A percentile compares a stretch with the other conserved stretches of the same genome.
phyloP scores from a whole-genome alignment of 2,329 filamentous ascomycete genomes.

The Knufia petricola region DNA sequence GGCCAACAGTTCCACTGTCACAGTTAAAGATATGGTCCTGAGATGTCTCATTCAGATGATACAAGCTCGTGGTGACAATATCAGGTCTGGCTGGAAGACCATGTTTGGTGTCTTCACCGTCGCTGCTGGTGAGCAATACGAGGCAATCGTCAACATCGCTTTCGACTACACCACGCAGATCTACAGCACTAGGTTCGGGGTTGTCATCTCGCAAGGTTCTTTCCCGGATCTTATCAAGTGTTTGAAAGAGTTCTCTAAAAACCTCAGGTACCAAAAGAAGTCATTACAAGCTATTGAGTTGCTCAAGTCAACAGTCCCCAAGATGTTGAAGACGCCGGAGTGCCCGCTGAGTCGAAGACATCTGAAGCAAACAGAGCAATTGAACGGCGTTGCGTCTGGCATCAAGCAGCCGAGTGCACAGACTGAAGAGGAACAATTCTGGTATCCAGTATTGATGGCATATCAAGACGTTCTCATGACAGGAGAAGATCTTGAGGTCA shows the following conservation, averaged over 20 bases:
- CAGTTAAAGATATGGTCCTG: slow-evolving; percentile 95
- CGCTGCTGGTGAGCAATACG: slow-evolving; percentile 83
- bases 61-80: slow-evolving; percentile 90
- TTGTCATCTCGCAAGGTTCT: slow-evolving; percentile 91
- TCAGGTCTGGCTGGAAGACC: slow-evolving; percentile 94
- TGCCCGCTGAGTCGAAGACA: slow-evolving; percentile 71
- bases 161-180: slow-evolving; percentile 95
- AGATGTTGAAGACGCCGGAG: slow-evolving; percentile 91
- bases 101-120: slow-evolving; percentile 99
- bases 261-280: slow-evolving; percentile 97
- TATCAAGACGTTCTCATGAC: slow-evolving; percentile 99
- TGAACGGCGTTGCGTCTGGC: slow-evolving; percentile 37
- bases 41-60: slow-evolving; percentile 99
- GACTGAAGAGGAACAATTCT: slow-evolving; percentile 92
- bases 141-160: slow-evolving; percentile 90
- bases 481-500: slow-evolving; percentile 92
- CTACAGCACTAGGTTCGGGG: slow-evolving; percentile 88
- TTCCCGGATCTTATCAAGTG: slow-evolving; percentile 96
- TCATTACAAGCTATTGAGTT: slow-evolving; percentile 91
- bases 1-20: slow-evolving; percentile 78
- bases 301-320: slow-evolving; percentile 83
- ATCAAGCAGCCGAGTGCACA: slow-evolving; percentile 62
- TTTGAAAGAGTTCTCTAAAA: slow-evolving; percentile 97
- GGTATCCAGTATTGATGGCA: slow-evolving; percentile 95
- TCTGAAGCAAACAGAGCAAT: slow-evolving; percentile 39